Base-by-base conservation (phyloP, 768 basidiomycete species). In the Thelephora ganbajun region DNA sequence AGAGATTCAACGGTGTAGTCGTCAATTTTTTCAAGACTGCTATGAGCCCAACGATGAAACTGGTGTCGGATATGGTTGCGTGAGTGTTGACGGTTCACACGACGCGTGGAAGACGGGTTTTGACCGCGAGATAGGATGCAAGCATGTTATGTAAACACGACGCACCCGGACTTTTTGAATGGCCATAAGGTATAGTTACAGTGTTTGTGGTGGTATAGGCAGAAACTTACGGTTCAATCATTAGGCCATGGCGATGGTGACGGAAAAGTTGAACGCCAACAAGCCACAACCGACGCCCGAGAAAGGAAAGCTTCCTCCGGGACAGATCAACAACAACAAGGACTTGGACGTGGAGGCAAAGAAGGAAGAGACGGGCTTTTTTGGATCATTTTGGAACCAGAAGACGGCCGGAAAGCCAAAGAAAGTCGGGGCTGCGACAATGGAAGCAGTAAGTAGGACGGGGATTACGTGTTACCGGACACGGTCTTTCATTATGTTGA, bases 131-230 rank as follows among this genome's bases (percentile, higher is more conserved):
- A 30, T 49, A 91, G 86, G 33, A 97, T 97, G 92, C 94, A 98
- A 69, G 91, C 93, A 34, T 94, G 91, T 63, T 99, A 98, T 61
- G 84, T 99, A 58, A 99, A 99, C 68, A 98, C 96, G 12, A 98
- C 94, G 1, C 96, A 99, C 61, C 96, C 96, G 1, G 96, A 99
- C 66, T 98, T 99, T 69, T 77, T 99, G 60, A 87, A 80, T 52
- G 96, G 96, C 19, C 94, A 99, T 68, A 92, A 84, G 68, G 84
- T 73, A 47, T 35, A 58, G 57, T 14, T 35, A 23, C 19, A 14
- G 49, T 48, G 22, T 42, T 6, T 39, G 7, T 19, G 11, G 39
- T 4, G 9, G 26, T 4, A 9, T 4, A 30, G 4, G 26, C 9
- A 30, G 26, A 30, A 30, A 30, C 26, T 30, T 4, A 30, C 26